These are phyloP conservation scores for Exserohilum rostratum DNA, from an alignment of 2,329 filamentous ascomycete species.

Conservation along the genomic window DNA sequence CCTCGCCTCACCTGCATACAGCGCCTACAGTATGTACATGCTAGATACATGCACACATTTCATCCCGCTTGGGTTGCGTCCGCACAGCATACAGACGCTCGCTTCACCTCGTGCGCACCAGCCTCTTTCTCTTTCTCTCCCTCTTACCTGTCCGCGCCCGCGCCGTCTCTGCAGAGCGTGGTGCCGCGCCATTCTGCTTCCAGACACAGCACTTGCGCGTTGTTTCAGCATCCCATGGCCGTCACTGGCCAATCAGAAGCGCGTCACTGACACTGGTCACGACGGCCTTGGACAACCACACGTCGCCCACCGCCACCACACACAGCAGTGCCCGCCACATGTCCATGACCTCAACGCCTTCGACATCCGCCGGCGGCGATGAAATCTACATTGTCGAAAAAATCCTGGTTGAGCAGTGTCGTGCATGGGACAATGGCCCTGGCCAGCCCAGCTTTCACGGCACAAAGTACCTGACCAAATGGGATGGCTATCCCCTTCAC, in stretches of 20 bases:
- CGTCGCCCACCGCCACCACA: conserved; percentile 9
- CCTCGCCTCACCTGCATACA: neutral
- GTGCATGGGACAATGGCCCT: conserved; percentile 48
- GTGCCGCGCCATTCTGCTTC: neutral
- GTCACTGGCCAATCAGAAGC: conserved; percentile 20
- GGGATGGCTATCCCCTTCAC: conserved; percentile 63
- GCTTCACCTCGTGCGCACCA: neutral
- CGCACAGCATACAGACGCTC: no score
- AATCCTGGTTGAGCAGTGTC: conserved; percentile 48
- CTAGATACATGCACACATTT: no score
- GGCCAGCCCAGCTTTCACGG: neutral
- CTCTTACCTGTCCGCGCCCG: neutral
- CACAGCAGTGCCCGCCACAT: conserved; percentile 55
- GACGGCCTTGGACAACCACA: conserved; percentile 4
- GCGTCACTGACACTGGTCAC: conserved; percentile 1
- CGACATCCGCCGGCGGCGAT: neutral
- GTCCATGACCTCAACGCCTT: conserved; percentile 62
- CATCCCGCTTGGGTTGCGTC: no score
- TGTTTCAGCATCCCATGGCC: neutral
- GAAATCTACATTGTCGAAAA: conserved; percentile 25
- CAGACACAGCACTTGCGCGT: neutral
- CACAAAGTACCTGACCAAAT: conserved; percentile 66
- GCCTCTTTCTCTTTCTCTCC: neutral
- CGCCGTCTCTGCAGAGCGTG: neutral
- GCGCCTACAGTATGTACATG: no score